These are phyloP conservation scores for Melampsora larici-populina DNA, from an alignment of 1,284 basidiomycete genomes.

Conservation along the genomic window DNA sequence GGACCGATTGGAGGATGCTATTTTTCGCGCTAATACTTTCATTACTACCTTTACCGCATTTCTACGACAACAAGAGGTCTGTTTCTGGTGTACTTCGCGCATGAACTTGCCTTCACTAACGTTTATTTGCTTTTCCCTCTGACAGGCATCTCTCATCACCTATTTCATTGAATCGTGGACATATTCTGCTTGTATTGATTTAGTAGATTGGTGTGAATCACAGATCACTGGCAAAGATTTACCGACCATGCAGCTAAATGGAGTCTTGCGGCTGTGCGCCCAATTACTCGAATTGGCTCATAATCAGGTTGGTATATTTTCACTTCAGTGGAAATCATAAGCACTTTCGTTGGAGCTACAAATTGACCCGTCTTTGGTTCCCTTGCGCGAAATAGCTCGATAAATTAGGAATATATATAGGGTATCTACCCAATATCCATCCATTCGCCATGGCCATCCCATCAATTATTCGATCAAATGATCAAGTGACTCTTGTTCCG, in stretches of 20 bases:
- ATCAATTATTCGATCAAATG: slow-evolving; percentile 18
- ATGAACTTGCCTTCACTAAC: too few species aligned
- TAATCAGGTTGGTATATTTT: slow-evolving; percentile 62
- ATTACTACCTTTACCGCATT: slow-evolving; percentile 75
- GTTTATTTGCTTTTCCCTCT: background rate
- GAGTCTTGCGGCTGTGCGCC: slow-evolving; percentile 60
- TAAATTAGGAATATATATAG: slow-evolving; percentile 68
- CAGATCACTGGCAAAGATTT: slow-evolving; percentile 64
- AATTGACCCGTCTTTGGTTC: slow-evolving; percentile 36
- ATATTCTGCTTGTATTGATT: slow-evolving; percentile 82
- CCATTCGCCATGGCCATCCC: slow-evolving; percentile 65
- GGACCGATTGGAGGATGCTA: slow-evolving; percentile 67
- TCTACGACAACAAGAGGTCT: slow-evolving; percentile 70
- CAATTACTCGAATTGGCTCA: slow-evolving; percentile 78
- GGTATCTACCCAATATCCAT: slow-evolving; percentile 66
- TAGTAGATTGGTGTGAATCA: slow-evolving; percentile 74
- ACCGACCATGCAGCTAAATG: slow-evolving; percentile 49
- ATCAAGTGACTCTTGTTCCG: background rate
- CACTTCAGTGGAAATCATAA: background rate
- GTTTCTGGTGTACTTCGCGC: slow-evolving; percentile 47
- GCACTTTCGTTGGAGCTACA: slow-evolving; percentile 6
- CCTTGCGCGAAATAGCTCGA: slow-evolving; percentile 63
- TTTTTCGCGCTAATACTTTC: slow-evolving; percentile 67
- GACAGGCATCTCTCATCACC: slow-evolving; percentile 16
- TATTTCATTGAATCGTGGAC: slow-evolving; percentile 72